Evolutionary conservation across 2,329 filamentous ascomycete species (phyloP).

Genomic region (Trichophyton benhamiae): DNA sequence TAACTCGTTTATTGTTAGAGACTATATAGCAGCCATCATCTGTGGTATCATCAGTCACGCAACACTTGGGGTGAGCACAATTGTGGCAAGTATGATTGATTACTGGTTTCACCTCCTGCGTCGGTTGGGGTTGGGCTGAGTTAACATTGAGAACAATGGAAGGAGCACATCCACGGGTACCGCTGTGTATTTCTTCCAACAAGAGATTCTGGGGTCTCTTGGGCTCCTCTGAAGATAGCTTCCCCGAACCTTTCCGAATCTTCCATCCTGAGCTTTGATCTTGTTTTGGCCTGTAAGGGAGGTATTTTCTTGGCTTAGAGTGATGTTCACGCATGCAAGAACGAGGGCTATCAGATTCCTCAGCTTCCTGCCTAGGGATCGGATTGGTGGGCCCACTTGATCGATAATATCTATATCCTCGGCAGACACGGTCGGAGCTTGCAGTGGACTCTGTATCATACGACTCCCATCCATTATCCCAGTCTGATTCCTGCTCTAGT

Average conservation of each 20-base stretch:
- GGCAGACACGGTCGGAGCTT: neutral
- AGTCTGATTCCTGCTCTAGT: neutral
- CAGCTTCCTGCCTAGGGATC: neutral
- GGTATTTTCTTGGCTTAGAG: neutral
- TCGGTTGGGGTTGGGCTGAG: neutral
- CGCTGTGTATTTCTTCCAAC: neutral
- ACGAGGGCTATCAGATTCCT: constrained; percentile 3
- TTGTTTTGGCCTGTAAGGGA: neutral
- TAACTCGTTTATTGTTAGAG: constrained; percentile 12
- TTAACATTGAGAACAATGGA: constrained; percentile 14
- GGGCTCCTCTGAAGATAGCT: neutral
- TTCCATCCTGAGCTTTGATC: neutral
- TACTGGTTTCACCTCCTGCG: neutral
- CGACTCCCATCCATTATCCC: neutral
- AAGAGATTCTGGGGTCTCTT: neutral
- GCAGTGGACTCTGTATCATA: neutral
- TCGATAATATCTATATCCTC: neutral
- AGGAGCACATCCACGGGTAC: constrained; percentile 7
- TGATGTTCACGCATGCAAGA: neutral
- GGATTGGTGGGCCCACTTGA: neutral
- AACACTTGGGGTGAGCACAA: neutral
- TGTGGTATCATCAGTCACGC: neutral
- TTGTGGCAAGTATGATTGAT: neutral
- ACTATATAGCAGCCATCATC: constrained; percentile 13
- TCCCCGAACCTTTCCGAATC: neutral